These are phyloP conservation scores for Withania somnifera DNA, from an alignment of 305 asterid genomes.

Conservation along the genomic window DNA sequence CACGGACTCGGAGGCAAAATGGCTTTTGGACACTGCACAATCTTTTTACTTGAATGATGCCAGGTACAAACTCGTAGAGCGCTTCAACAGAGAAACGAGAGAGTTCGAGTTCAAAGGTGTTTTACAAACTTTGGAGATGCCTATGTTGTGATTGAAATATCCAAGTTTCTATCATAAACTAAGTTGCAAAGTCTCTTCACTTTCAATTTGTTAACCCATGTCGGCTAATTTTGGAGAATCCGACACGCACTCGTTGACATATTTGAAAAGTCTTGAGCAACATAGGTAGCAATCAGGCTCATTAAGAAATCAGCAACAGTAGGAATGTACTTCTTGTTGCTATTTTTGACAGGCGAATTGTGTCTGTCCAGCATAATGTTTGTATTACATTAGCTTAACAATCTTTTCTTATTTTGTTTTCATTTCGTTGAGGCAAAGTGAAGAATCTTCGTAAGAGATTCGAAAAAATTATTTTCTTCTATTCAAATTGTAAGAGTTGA, in stretches of 20 bases:
- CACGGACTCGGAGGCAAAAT: slow-evolving; percentile 65
- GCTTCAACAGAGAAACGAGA: slow-evolving; percentile 65
- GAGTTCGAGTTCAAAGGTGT: slow-evolving; percentile 92
- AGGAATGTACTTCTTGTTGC: background rate
- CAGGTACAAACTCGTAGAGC: slow-evolving; percentile 80
- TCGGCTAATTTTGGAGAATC: no score
- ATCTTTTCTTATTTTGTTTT: background rate
- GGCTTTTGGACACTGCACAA: slow-evolving; percentile 80
- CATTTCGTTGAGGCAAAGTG: background rate
- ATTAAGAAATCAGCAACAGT: background rate
- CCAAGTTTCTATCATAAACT: background rate
- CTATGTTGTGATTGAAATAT: slow-evolving; percentile 35
- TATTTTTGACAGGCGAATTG: background rate
- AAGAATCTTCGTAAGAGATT: background rate
- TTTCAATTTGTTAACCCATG: no score
- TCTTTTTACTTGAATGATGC: slow-evolving; percentile 79
- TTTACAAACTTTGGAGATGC: slow-evolving; percentile 71
- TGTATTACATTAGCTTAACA: background rate
- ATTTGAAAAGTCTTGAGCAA: no score
- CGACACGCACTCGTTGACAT: no score
- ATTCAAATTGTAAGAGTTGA: no score
- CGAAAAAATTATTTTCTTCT: no score
- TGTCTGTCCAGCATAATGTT: background rate
- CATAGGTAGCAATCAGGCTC: background rate
- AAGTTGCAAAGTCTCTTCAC: no score